phyloP scores from a whole-genome alignment of 805 yeast genomes.

The Cyberlindnera euphorbiae region DNA sequence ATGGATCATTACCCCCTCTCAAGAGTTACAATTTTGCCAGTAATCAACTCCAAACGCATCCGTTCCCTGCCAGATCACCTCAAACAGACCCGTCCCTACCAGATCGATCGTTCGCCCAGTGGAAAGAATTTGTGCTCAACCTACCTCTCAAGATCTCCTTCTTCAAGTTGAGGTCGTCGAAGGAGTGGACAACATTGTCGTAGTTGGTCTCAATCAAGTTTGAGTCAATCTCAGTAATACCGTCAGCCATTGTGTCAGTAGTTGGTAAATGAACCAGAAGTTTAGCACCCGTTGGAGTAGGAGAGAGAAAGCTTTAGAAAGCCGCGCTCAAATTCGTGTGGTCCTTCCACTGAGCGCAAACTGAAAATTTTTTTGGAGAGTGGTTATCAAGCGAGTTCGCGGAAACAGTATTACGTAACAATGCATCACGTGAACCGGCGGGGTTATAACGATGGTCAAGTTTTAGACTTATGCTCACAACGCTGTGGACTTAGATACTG shows the following conservation, averaged over 20 bases:
- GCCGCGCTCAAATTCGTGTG: not conserved
- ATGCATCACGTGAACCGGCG: no score
- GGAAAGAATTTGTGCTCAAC: slow-evolving; percentile 1
- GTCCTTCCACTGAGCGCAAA: not conserved
- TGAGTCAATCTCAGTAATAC: slow-evolving; percentile 75
- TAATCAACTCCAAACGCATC: no score
- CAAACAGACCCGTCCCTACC: no score
- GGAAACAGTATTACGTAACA: no score
- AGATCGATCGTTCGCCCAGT: no score
- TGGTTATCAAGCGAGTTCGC: not conserved
- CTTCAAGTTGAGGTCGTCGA: slow-evolving; percentile 77
- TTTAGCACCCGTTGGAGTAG: no score
- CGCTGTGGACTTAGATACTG: no score
- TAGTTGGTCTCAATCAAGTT: slow-evolving; percentile 89
- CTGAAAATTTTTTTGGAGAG: not conserved
- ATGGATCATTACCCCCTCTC: no score
- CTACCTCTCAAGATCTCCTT: slow-evolving; percentile 49
- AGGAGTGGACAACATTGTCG: slow-evolving; percentile 80
- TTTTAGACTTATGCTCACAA: no score
- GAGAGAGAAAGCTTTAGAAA: not conserved
- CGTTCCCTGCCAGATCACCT: no score
- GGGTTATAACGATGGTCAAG: no score
- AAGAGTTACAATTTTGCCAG: no score
- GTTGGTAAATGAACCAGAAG: not conserved
- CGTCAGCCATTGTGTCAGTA: slow-evolving; percentile 41